Conservation (phyloP, 768 basidiomycete genomes). For the Lentinula boryana region DNA sequence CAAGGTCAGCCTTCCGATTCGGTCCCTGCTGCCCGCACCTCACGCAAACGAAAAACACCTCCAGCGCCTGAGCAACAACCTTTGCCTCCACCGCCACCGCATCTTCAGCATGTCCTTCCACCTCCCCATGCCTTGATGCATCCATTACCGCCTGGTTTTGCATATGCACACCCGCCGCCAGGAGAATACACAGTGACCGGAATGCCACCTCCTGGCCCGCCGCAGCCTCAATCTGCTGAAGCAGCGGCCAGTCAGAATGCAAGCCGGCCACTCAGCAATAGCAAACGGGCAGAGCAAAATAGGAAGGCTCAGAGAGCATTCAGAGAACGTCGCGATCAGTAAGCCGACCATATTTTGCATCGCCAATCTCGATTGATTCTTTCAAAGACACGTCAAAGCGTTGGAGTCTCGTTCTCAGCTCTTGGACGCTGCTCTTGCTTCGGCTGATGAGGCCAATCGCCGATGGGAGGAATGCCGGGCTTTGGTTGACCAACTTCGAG, state of each 20-base stretch:
- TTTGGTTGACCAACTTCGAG: constrained; percentile 80
- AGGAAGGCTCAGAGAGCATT: constrained; percentile 92
- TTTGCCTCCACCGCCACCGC: constrained; percentile 24
- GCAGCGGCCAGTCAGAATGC: constrained; percentile 19
- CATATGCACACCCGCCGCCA: constrained; percentile 28
- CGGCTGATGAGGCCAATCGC: constrained; percentile 82
- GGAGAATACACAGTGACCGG: constrained; percentile 53
- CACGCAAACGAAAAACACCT: constrained; percentile 69
- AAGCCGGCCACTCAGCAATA: constrained; percentile 62
- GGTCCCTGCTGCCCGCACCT: constrained; percentile 35
- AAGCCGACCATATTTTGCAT: constrained; percentile 23
- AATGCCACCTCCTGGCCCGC: constrained; percentile 28
- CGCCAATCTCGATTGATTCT: constrained; percentile 9
- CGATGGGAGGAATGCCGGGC: constrained; percentile 90
- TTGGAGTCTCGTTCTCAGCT: constrained; percentile 83
- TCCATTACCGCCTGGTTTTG: constrained; percentile 40
- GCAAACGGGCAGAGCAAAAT: constrained; percentile 92
- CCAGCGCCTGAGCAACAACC: constrained; percentile 30
- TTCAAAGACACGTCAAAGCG: constrained; percentile 72
- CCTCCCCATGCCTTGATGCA: constrained; percentile 52
- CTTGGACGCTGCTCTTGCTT: constrained; percentile 79
- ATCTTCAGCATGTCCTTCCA: constrained; percentile 49
- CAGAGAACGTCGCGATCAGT: constrained; percentile 87
- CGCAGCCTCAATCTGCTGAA: constrained; percentile 15
- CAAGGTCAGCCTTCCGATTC: constrained; percentile 11